Evolutionary conservation across 257 asterid genomes (phyloP).

Genomic region (Solanum paucissectum): DNA sequence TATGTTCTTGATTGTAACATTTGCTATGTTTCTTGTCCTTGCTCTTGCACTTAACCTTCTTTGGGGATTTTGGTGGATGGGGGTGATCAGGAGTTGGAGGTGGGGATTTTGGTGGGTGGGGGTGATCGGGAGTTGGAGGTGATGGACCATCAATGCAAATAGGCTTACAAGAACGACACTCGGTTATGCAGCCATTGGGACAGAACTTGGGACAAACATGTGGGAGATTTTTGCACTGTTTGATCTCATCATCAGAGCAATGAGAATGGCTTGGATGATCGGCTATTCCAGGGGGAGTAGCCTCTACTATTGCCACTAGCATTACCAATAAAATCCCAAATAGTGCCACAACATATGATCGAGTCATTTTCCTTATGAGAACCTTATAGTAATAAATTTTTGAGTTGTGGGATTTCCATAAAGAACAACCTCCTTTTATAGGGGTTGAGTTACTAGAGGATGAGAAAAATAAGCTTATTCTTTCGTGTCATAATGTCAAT

Average conservation of each 20-base stretch:
- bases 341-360: not conserved
- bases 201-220: constrained; percentile 54
- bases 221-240: constrained; percentile 37
- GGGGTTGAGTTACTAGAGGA: not conserved
- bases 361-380: not conserved
- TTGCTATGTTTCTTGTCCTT: constrained; percentile 20
- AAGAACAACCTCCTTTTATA: not conserved
- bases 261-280: constrained; percentile 30
- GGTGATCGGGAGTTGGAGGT: not conserved
- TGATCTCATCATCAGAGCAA: constrained; percentile 25
- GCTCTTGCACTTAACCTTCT: constrained; percentile 37
- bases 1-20: constrained; percentile 26
- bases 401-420: not conserved
- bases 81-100: not conserved
- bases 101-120: not conserved
- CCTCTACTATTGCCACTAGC: constrained; percentile 2
- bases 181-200: constrained; percentile 32
- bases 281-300: constrained; percentile 1
- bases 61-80: not conserved
- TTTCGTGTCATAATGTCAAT: not conserved
- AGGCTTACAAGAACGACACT: constrained; percentile 41
- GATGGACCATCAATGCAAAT: constrained; percentile 14
- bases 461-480: not conserved
- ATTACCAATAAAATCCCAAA: not conserved
- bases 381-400: not conserved